Percentiles rank a stretch among this genome's conserved stretches.
phyloP scores from a whole-genome alignment of 2,329 filamentous ascomycete genomes.

The Fusarium verticillioides region DNA sequence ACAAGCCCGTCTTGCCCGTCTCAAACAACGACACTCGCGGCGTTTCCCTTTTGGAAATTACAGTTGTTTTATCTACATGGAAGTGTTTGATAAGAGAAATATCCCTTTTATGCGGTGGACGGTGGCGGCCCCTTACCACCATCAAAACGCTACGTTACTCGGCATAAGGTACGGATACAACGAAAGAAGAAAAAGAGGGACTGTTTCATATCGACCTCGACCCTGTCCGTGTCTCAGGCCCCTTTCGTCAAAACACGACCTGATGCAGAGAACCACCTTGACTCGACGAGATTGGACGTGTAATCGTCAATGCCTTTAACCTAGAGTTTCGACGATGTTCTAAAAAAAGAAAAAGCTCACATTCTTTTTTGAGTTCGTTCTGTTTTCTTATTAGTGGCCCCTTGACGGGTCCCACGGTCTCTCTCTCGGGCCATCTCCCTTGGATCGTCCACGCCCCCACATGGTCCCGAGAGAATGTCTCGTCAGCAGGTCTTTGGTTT shows the following conservation, averaged over 20 bases:
- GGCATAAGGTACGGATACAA: slow-evolving; percentile 2
- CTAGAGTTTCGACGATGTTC: slow-evolving; percentile 29
- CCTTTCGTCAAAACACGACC: slow-evolving; percentile 37
- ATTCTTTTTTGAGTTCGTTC: neutral
- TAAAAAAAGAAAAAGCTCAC: slow-evolving; percentile 34
- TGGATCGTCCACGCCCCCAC: slow-evolving; percentile 42
- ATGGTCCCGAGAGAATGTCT: slow-evolving; percentile 38
- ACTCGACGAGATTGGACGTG: neutral
- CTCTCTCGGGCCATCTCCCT: slow-evolving; percentile 40
- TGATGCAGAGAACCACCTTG: slow-evolving; percentile 22
- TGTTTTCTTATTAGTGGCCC: slow-evolving; percentile 25
- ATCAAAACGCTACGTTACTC: slow-evolving; percentile 6
- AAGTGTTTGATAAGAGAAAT: slow-evolving; percentile 8
- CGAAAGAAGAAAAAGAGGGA: slow-evolving; percentile 28
- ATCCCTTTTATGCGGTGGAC: slow-evolving; percentile 8
- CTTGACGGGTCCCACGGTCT: slow-evolving; percentile 38
- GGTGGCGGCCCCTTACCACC: slow-evolving; percentile 5
- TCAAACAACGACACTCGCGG: slow-evolving; percentile 1
- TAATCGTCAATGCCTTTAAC: slow-evolving; percentile 31
- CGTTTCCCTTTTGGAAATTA: slow-evolving; percentile 13
- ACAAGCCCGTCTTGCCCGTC: neutral
- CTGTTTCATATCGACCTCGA: slow-evolving; percentile 41
- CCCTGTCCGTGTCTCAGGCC: slow-evolving; percentile 39
- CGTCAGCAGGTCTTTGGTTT: slow-evolving; percentile 36
- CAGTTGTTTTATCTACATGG: slow-evolving; percentile 21